Evolutionary conservation across 495 filamentous ascomycete species (phyloP), one percentile per base, ranked within the genome.

Genomic region (Endocarpon pusillum): DNA sequence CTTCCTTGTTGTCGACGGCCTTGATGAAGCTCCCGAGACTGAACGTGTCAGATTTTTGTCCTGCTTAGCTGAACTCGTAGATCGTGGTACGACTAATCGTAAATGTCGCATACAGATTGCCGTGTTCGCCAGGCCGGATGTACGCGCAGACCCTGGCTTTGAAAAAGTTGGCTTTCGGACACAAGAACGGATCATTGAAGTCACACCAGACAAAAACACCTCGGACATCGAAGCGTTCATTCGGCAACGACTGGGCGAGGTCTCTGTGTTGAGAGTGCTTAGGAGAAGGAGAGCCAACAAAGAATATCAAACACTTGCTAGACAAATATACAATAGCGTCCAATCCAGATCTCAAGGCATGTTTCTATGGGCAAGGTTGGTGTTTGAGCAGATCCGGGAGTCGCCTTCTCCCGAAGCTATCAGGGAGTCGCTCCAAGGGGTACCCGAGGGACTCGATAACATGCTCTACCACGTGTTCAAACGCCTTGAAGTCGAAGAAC

Each of bases 1-100:
- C 4, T 15, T 31, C 19, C 28, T 31, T 17, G 28, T 31, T 4
- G 7, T 31, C 12, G 28, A 31, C 12, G 28, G 28, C 4, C 28
- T 31, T 17, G 28, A 31, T 31, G 28, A 31, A 31, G 28, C 28
- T 31, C 7, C 7, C 28, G 14, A 31, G 14, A 17, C 14, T 17
- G 19, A n/a, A 5, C 14, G 28, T 7, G 14, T 15, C 19, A 5
- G 28, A 31, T 17, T 31, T 5, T 17, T 31, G 4, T 15, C 28
- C 7, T 17, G 14, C 28, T 31, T 31, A n/a, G 19, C 14, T n/a
- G 28, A 31, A 15, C 19, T 15, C 19, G 28, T 31, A 15, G 28
- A n/a, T 7, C 12, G 28, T 5, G 19, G 12, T 7, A n/a, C 12
- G 12, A 14, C 12, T 7, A 17, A 14, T 6, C 5, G 12, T 7